Conservation (phyloP, 2,329 filamentous ascomycete species). For the Colletotrichum cuscutae region DNA sequence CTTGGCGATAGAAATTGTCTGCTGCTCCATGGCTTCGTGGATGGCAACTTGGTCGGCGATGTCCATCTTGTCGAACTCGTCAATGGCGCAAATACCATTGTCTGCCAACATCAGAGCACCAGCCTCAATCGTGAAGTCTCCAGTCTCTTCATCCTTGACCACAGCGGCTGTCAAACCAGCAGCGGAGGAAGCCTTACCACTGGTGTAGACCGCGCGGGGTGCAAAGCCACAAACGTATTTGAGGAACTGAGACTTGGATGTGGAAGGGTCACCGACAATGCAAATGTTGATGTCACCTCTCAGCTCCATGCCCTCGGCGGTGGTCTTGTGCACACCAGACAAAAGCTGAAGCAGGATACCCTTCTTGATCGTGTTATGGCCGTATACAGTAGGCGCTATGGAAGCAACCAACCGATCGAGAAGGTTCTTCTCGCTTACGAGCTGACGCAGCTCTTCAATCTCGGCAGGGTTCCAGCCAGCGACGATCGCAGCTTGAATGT, state of each 20-base stretch:
- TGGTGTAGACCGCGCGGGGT: conserved; percentile 97
- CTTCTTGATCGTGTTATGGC: conserved; percentile 98
- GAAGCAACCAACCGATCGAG: conserved; percentile 94
- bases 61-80: conserved; percentile 99
- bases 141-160: conserved; percentile 97
- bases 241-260: conserved; percentile 96
- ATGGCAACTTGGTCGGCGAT: conserved; percentile 97
- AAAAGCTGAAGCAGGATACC: conserved; percentile 93
- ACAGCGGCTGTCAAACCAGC: conserved; percentile 97
- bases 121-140: conserved; percentile 98
- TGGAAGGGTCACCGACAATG: conserved; percentile 96
- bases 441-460: conserved; percentile 88
- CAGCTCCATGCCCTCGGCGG: conserved; percentile 92
- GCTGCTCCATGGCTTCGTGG: conserved; percentile 99
- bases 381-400: conserved; percentile 96
- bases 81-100: conserved; percentile 97
- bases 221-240: conserved; percentile 98
- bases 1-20: conserved; percentile 98
- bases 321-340: conserved; percentile 93
- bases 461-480: conserved; percentile 86
- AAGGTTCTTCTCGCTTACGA: conserved; percentile 97
- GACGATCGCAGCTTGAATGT: conserved; percentile 88
- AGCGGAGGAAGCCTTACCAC: conserved; percentile 95
- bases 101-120: conserved; percentile 97
- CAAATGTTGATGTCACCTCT: conserved; percentile 99